phyloP scores from a whole-genome alignment of 202 grass and related monocot species.

The Bolboschoenoplectus hybrid region DNA sequence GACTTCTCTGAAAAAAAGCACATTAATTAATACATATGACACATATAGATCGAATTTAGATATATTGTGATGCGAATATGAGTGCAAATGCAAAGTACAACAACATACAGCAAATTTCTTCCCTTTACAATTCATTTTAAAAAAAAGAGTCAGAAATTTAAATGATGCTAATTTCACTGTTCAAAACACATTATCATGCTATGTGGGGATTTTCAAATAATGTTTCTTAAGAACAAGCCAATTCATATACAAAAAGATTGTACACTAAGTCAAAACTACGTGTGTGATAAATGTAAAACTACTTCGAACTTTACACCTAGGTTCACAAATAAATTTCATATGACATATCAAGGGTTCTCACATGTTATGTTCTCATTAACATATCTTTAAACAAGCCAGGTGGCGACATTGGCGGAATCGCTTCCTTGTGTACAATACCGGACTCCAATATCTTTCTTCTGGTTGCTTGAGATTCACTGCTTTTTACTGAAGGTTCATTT shows the following conservation, averaged over 20 bases:
- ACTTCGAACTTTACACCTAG: slow-evolving; percentile 18
- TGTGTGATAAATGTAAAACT: neutral
- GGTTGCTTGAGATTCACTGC: slow-evolving; percentile 50
- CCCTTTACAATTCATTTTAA: too few relatives aligned
- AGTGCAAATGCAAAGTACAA: too few relatives aligned
- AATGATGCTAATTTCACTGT: neutral
- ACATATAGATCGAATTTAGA: too few relatives aligned
- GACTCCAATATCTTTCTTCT: slow-evolving; percentile 80
- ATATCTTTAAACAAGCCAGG: slow-evolving; percentile 51
- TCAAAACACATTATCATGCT: slow-evolving; percentile 6
- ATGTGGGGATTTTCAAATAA: slow-evolving; percentile 16
- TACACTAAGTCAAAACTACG: slow-evolving; percentile 22
- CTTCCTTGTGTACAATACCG: slow-evolving; percentile 50
- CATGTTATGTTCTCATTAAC: slow-evolving; percentile 41
- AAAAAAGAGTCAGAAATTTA: neutral
- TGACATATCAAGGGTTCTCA: slow-evolving; percentile 9
- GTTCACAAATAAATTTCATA: slow-evolving; percentile 20
- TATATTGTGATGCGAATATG: too few relatives aligned
- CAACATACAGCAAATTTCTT: too few relatives aligned
- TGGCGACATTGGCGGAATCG: slow-evolving; percentile 74
- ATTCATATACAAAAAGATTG: slow-evolving; percentile 34
- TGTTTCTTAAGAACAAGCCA: neutral
- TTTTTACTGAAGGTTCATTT: slow-evolving; percentile 36
- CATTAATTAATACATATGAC: too few relatives aligned
- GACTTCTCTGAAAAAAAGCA: too few relatives aligned